These are phyloP conservation scores for Thelonectria rubi DNA, from an alignment of 2,329 filamentous ascomycete genomes.

Conservation along the genomic window DNA sequence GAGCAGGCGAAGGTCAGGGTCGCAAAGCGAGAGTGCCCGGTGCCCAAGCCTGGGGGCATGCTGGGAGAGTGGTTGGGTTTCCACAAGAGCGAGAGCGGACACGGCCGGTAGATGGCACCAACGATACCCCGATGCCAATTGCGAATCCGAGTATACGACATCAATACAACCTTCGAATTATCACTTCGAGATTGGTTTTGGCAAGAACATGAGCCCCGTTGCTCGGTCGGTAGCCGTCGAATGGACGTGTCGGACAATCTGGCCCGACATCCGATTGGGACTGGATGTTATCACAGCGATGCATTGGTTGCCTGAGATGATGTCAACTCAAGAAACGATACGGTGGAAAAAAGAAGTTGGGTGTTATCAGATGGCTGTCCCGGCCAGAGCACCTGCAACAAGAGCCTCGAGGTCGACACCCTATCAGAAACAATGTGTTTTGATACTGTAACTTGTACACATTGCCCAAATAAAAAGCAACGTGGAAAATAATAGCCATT, in stretches of 20 bases:
- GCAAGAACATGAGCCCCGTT: background rate
- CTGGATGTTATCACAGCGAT: background rate
- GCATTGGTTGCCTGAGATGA: background rate
- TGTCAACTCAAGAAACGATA: background rate
- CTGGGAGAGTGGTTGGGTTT: conserved; percentile 81
- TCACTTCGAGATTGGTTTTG: background rate
- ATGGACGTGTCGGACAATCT: conserved; percentile 1
- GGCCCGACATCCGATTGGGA: background rate
- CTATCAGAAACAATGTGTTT: conserved; percentile 15
- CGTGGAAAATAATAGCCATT: background rate
- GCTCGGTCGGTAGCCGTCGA: background rate
- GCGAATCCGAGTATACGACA: conserved; percentile 12
- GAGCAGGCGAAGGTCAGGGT: conserved; percentile 51
- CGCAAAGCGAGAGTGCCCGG: conserved; percentile 79
- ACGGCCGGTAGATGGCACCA: conserved; percentile 39
- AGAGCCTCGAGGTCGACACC: conserved; percentile 1
- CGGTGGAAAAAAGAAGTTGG: background rate
- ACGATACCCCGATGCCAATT: conserved; percentile 18
- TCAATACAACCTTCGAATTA: background rate
- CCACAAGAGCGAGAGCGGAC: conserved; percentile 50
- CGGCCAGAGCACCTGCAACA: background rate
- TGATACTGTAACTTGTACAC: conserved; percentile 19
- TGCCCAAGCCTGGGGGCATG: conserved; percentile 87
- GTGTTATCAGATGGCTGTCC: background rate
- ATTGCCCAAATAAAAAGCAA: conserved; percentile 6